Percentiles rank a stretch among this genome's conserved stretches.
phyloP scores from a whole-genome alignment of 2,329 filamentous ascomycete genomes.

The Calonectria hawksworthii region DNA sequence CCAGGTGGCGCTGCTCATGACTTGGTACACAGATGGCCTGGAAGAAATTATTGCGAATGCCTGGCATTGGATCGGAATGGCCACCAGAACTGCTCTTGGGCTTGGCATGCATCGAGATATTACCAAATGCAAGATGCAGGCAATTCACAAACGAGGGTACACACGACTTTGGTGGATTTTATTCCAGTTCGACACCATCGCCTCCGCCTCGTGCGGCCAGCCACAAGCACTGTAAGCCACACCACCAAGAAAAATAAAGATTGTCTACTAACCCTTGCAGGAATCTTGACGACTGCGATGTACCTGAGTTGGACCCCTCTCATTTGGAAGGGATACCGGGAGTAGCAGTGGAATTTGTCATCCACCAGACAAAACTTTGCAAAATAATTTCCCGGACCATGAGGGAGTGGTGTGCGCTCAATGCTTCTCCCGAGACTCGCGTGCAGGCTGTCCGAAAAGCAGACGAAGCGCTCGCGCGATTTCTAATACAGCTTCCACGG shows the following conservation, averaged over 20 bases:
- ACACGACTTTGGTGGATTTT: conserved; percentile 31
- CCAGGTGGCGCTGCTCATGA: conserved; percentile 63
- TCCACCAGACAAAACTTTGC: conserved; percentile 22
- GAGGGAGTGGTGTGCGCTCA: not conserved
- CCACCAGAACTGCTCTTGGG: conserved; percentile 62
- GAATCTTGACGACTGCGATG: conserved; percentile 23
- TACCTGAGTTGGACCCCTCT: not conserved
- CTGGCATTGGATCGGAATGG: conserved; percentile 62
- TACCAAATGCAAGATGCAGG: conserved; percentile 4
- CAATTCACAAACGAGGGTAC: conserved; percentile 16
- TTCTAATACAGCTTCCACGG: not conserved
- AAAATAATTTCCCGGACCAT: conserved; percentile 16
- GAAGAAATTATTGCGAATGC: conserved; percentile 64
- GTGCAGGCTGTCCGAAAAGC: not conserved
- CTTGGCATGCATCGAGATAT: conserved; percentile 60
- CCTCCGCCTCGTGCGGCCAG: conserved; percentile 19
- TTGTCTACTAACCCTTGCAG: not conserved
- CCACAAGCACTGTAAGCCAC: conserved; percentile 5
- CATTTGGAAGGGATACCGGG: conserved; percentile 5
- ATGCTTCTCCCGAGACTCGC: not conserved
- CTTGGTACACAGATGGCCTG: conserved; percentile 64
- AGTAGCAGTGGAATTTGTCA: conserved; percentile 6
- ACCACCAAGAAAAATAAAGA: too few species aligned
- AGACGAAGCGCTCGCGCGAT: conserved; percentile 7
- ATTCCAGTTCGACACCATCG: conserved; percentile 30